phyloP scores from a whole-genome alignment of 306 rosid species.

The Prunus dulcis region DNA sequence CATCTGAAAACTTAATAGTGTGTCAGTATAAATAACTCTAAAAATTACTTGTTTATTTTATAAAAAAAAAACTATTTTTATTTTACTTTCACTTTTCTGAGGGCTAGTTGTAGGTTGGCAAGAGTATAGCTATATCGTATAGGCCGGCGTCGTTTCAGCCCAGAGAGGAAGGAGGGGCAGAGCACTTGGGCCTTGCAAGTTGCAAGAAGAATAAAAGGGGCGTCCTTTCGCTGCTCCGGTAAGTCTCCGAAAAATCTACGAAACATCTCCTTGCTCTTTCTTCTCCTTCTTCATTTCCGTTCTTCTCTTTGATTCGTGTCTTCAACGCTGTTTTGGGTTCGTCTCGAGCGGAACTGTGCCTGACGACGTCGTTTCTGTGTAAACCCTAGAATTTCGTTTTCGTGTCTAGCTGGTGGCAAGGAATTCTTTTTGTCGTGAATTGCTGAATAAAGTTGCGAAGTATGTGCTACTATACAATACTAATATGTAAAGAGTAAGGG shows the following conservation, averaged over 20 bases:
- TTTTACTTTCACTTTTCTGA: not conserved
- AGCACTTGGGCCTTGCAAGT: not conserved
- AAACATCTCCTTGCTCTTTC: not conserved
- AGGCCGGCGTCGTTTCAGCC: slow-evolving; percentile 2
- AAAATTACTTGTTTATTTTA: no score
- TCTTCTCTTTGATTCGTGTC: not conserved
- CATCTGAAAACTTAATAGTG: no score
- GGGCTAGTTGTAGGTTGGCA: not conserved
- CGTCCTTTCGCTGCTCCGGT: slow-evolving; percentile 5
- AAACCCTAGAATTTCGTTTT: slow-evolving; percentile 9
- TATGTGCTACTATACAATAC: not conserved
- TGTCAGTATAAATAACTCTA: no score
- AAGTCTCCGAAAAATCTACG: not conserved
- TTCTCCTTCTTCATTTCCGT: not conserved
- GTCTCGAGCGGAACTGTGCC: not conserved
- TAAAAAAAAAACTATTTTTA: not conserved
- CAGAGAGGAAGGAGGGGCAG: not conserved
- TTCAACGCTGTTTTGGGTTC: not conserved
- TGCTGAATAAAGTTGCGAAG: not conserved
- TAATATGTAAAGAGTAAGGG: not conserved
- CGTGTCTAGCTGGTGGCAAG: not conserved
- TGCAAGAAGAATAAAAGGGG: not conserved
- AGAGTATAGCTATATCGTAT: not conserved
- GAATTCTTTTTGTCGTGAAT: not conserved
- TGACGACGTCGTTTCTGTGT: not conserved